Evolutionary conservation across 306 rosid genomes (phyloP).

Genomic region (Cucurbita moschata): DNA sequence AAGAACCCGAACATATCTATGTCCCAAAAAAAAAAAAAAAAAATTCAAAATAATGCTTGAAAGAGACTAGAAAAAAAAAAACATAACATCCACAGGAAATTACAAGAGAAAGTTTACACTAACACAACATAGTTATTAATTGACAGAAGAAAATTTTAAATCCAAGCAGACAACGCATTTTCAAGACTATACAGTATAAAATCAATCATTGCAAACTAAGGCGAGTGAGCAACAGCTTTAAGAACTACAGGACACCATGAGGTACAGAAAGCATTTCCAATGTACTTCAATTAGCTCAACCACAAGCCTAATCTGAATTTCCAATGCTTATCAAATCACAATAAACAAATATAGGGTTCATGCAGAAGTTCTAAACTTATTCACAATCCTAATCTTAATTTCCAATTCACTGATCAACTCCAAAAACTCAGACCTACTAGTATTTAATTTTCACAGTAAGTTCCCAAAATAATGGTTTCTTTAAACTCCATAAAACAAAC

Average conservation of each 20-base stretch:
- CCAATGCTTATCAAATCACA: neutral
- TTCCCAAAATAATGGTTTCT: neutral
- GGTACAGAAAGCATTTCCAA: neutral
- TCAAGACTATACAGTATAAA: neutral
- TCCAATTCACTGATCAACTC: neutral
- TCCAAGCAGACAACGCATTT: neutral
- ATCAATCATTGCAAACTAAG: neutral
- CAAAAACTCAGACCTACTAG: neutral
- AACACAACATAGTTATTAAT: neutral
- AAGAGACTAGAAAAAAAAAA: neutral
- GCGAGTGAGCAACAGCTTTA: neutral
- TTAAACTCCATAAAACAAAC: neutral
- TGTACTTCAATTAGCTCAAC: neutral
- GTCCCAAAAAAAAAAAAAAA: neutral
- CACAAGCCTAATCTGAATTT: neutral
- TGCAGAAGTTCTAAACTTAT: neutral
- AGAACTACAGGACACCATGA: neutral
- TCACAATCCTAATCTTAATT: neutral
- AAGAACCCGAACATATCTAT: constrained; percentile 76
- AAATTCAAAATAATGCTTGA: neutral
- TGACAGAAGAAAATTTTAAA: neutral
- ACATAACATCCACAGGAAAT: neutral
- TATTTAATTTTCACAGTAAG: neutral
- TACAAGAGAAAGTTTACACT: neutral
- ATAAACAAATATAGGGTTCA: neutral